Conservation (phyloP, 225 moss, liverwort and hornwort genomes). For the Physcomitrium patens region DNA sequence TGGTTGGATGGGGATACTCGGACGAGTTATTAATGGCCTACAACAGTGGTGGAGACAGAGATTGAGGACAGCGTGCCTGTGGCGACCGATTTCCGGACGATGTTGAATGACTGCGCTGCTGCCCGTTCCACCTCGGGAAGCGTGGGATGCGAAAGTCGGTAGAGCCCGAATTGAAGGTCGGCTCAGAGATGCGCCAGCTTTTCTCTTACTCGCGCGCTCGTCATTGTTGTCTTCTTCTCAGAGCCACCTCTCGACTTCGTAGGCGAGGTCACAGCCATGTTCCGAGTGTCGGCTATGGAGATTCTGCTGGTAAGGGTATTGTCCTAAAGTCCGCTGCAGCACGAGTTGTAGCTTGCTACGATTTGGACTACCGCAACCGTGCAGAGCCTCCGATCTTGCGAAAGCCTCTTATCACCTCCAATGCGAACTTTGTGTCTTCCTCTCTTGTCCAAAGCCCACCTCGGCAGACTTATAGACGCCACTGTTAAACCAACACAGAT, state of each 20-base stretch:
- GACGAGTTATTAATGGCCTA: not conserved
- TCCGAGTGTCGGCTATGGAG: not conserved
- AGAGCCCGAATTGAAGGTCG: slow-evolving; percentile 43
- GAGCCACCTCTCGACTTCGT: slow-evolving; percentile 39
- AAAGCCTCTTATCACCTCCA: not conserved
- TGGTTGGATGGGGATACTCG: not conserved
- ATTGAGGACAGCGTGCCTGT: slow-evolving; percentile 35
- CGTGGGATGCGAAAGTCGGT: slow-evolving; percentile 37
- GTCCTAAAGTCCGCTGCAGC: not conserved
- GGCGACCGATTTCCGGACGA: slow-evolving; percentile 52
- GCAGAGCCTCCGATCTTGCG: not conserved
- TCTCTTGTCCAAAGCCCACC: not conserved
- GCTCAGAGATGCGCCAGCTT: slow-evolving; percentile 50
- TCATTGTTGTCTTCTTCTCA: slow-evolving; percentile 40
- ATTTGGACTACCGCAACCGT: not conserved
- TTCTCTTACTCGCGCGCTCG: slow-evolving; percentile 40
- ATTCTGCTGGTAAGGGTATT: not conserved
- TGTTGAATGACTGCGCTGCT: slow-evolving; percentile 43
- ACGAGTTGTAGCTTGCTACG: not conserved
- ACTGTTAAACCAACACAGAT: not conserved
- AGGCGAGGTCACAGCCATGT: slow-evolving; percentile 29
- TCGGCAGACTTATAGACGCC: not conserved
- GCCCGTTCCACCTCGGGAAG: slow-evolving; percentile 26
- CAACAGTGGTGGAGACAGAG: not conserved
- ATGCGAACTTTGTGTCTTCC: not conserved